Conservation (phyloP, 176 grass and related monocot genomes). For the Ananas comosus region DNA sequence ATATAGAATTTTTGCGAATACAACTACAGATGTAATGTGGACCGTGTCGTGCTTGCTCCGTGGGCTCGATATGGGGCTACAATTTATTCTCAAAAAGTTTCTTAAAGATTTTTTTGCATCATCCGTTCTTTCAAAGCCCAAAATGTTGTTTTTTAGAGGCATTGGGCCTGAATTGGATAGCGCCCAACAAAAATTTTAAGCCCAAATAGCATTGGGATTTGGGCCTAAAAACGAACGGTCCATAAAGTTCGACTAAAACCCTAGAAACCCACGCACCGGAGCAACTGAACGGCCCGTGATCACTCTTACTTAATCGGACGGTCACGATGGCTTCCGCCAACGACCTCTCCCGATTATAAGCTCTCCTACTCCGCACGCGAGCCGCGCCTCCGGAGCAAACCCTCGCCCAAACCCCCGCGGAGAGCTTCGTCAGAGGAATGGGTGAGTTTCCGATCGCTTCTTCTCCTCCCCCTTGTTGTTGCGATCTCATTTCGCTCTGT, state of each 20-base stretch:
- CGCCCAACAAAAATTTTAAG: no score
- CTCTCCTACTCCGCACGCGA: not conserved
- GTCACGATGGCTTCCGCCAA: not conserved
- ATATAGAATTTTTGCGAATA: no score
- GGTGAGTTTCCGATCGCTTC: not conserved
- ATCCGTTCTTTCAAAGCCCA: no score
- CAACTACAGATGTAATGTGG: no score
- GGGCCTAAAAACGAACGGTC: not conserved
- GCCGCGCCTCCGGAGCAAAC: not conserved
- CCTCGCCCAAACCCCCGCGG: not conserved
- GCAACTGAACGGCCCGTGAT: not conserved
- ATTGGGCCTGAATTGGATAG: no score
- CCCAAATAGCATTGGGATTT: no score
- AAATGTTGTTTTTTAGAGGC: no score
- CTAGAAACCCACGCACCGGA: not conserved
- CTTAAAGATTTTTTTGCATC: no score
- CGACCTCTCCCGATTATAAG: not conserved
- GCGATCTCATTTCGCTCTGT: not conserved
- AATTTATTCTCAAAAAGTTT: no score
- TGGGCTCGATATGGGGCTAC: no score
- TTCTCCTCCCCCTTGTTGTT: not conserved
- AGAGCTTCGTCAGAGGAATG: not conserved
- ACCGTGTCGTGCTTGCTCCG: no score
- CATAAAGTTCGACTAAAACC: not conserved
- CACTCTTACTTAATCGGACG: not conserved